phyloP scores from a whole-genome alignment of 306 rosid genomes.

The Rosa rugosa region DNA sequence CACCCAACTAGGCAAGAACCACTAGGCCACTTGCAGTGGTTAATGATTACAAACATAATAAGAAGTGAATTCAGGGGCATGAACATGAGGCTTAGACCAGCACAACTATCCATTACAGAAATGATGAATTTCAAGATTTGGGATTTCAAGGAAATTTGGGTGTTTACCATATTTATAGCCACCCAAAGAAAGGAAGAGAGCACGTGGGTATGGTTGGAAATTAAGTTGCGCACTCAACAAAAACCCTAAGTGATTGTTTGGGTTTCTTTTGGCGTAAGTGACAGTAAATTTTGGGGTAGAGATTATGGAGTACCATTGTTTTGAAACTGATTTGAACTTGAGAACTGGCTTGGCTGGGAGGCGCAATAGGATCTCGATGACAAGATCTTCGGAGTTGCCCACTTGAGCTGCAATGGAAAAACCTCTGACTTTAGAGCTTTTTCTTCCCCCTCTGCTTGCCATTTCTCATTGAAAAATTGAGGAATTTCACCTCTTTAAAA shows the following conservation, averaged over 20 bases:
- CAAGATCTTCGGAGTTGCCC: neutral
- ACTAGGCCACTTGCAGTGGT: too few species aligned
- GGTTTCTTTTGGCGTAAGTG: neutral
- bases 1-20: too few species aligned
- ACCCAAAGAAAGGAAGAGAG: conserved; percentile 9
- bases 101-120: conserved; percentile 38
- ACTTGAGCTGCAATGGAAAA: neutral
- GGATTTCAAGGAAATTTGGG: neutral
- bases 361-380: neutral
- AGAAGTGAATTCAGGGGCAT: neutral
- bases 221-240: neutral
- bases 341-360: neutral
- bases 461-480: too few species aligned
- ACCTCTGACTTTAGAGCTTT: neutral
- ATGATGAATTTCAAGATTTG: conserved; percentile 17
- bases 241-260: neutral
- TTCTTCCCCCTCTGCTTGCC: neutral
- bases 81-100: conserved; percentile 8
- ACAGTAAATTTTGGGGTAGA: neutral
- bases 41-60: conserved; percentile 32
- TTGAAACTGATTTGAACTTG: neutral
- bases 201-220: neutral
- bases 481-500: too few species aligned
- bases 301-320: conserved; percentile 11
- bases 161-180: neutral